Percentiles rank a stretch among this genome's conserved stretches.
Conservation (phyloP, 208 protist species). For the Leptomonas pyrrhocoris region DNA sequence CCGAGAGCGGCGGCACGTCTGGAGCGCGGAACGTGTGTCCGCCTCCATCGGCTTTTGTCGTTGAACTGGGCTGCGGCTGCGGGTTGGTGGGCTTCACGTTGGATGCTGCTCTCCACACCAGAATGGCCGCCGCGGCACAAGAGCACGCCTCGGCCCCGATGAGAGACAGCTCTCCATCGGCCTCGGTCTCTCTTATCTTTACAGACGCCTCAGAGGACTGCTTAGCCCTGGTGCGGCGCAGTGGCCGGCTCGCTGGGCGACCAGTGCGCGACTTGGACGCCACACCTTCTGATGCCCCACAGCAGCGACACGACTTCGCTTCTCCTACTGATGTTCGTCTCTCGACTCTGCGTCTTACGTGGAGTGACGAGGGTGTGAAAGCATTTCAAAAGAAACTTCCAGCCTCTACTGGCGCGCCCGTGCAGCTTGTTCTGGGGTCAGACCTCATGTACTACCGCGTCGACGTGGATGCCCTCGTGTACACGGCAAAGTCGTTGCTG, state of each 20-base stretch:
- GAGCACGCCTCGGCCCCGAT: not conserved
- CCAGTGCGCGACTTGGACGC: slow-evolving; percentile 8
- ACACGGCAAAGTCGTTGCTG: slow-evolving; percentile 27
- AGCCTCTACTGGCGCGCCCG: not conserved
- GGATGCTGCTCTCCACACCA: slow-evolving; percentile 16
- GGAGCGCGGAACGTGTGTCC: too few species aligned
- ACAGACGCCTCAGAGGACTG: slow-evolving; percentile 64
- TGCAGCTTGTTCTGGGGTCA: slow-evolving; percentile 56
- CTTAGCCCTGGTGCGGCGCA: slow-evolving; percentile 41
- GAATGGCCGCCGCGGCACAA: not conserved
- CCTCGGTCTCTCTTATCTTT: slow-evolving; percentile 38
- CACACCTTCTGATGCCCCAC: not conserved
- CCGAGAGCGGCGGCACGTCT: too few species aligned
- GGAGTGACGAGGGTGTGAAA: slow-evolving; percentile 34
- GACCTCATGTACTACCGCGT: slow-evolving; percentile 79
- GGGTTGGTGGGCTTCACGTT: slow-evolving; percentile 60
- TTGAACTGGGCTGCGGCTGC: slow-evolving; percentile 78
- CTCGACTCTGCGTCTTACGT: slow-evolving; percentile 45
- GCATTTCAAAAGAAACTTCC: slow-evolving; percentile 21
- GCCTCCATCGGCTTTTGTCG: slow-evolving; percentile 3
- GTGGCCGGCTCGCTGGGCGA: slow-evolving; percentile 14
- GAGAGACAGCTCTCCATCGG: not conserved
- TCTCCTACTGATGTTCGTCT: not conserved
- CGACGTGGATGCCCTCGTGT: slow-evolving; percentile 49
- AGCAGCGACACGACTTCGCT: not conserved